Base-by-base conservation (phyloP, 1,284 basidiomycete genomes). In the Leccinum huronense region DNA sequence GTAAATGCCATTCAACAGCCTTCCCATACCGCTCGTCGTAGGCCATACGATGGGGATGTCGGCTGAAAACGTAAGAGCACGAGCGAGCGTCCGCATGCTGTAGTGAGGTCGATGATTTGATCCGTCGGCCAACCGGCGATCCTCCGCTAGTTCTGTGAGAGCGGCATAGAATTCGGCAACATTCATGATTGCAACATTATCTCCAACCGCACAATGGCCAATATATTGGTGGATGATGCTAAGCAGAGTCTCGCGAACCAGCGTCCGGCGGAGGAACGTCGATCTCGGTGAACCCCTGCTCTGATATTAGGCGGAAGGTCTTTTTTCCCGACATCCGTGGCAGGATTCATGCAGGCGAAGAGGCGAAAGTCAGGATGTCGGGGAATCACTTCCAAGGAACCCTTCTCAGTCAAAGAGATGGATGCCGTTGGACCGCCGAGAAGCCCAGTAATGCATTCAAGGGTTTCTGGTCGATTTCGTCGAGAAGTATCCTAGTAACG, bases 301-400 rank as follows among this genome's bases (percentile, higher is more conserved):
- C 97, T 89, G 57, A 99, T 90, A 69, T 91, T 91, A 0, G 92
- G 88, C 10, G 95, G 94, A 2, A 99, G 87, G 71, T 98, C 97
- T 72, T 95, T 97, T 82, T 99, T 99, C 61, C 97, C 97, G 23
- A 98, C 94, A 69, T 99, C 97, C 2, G 97, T 99, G 0, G 97
- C 97, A 2, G 97, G 97, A 74, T 99, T 99, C 97, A 99, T 99
- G 76, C 97, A 99, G 2, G 95, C 96, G 72, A 99, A 99, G 7
- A 99, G 81, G 30, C 97, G 91, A 79, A 99, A 99, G 71, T 97
- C 91, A n/a, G 94, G 89, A 75, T 99, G 97, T 1, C 97, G 90
- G 36, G 89, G 88, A 31, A 99, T 84, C 1, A 94, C 92, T 72
- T 96, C 94, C 62, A 98, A 79, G 34, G 95, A 93, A 1, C 97